Evolutionary conservation across 2,329 filamentous ascomycete genomes (phyloP).

Genomic region (Gaeumannomyces sp.): DNA sequence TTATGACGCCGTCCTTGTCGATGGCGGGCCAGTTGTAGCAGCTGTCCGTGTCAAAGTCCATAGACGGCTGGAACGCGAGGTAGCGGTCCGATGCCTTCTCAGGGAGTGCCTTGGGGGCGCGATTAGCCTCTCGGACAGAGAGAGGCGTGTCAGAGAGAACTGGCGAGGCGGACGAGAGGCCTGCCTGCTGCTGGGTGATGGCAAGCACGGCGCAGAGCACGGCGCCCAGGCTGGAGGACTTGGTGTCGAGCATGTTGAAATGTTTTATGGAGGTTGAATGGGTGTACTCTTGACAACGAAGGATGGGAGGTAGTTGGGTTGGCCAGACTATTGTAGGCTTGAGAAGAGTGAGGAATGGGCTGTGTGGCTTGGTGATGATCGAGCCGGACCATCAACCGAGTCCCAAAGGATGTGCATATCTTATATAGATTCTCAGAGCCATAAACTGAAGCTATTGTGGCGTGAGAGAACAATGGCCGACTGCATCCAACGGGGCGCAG

Average conservation of each 20-base stretch:
- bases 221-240: neutral
- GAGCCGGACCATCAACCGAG: too few relatives aligned
- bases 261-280: neutral
- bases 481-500: too few relatives aligned
- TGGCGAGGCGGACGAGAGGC: neutral
- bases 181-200: neutral
- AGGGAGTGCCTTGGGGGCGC: neutral
- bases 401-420: too few relatives aligned
- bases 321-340: too few relatives aligned
- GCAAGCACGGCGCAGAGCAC: neutral
- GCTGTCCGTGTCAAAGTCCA: slow-evolving; percentile 34
- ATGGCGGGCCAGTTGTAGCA: slow-evolving; percentile 42
- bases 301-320: neutral
- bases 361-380: too few relatives aligned
- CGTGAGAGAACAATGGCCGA: too few relatives aligned
- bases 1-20: slow-evolving; percentile 26
- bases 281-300: neutral
- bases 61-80: slow-evolving; percentile 26
- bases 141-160: neutral
- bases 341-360: too few relatives aligned
- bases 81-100: neutral
- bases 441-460: too few relatives aligned
- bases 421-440: too few relatives aligned
- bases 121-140: neutral
- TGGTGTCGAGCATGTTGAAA: neutral